Evolutionary conservation across 495 filamentous ascomycete species (phyloP).

Genomic region (Hyaloscypha finlandica): DNA sequence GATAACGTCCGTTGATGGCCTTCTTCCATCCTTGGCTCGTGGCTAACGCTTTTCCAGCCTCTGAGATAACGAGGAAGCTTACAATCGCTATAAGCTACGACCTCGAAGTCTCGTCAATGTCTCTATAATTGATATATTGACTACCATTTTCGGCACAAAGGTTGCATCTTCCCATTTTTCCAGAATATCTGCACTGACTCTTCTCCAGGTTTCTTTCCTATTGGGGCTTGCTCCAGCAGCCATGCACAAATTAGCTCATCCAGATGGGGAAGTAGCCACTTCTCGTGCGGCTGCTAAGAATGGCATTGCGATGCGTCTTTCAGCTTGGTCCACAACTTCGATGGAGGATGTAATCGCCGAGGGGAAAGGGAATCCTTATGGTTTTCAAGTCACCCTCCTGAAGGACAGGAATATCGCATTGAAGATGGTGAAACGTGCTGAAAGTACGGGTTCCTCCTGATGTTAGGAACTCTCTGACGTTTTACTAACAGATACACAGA

Average conservation of each 20-base stretch:
- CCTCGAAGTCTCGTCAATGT: conserved; percentile 59
- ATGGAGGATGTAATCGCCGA: conserved; percentile 53
- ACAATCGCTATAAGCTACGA: conserved; percentile 53
- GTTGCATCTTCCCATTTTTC: neutral
- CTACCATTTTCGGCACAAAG: conserved; percentile 45
- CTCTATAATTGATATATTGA: conserved; percentile 49
- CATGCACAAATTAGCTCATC: conserved; percentile 49
- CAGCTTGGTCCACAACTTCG: conserved; percentile 51
- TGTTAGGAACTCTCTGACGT: neutral
- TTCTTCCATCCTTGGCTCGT: neutral
- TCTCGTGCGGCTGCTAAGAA: conserved; percentile 31
- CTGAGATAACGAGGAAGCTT: conserved; percentile 54
- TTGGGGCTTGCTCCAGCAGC: conserved; percentile 45
- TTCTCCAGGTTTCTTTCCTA: conserved; percentile 34
- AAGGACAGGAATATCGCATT: conserved; percentile 39
- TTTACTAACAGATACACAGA: neutral
- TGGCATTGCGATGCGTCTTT: conserved; percentile 55
- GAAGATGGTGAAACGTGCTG: conserved; percentile 40
- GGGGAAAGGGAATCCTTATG: conserved; percentile 44
- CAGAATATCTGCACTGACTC: neutral
- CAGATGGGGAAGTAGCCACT: conserved; percentile 49
- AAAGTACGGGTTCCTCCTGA: conserved; percentile 19
- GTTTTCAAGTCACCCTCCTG: conserved; percentile 47
- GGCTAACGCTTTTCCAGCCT: conserved; percentile 37
- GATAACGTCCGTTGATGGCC: conserved; percentile 22